These are phyloP conservation scores for Akanthomyces lecanii DNA, from an alignment of 2,329 filamentous ascomycete species.

Conservation along the genomic window DNA sequence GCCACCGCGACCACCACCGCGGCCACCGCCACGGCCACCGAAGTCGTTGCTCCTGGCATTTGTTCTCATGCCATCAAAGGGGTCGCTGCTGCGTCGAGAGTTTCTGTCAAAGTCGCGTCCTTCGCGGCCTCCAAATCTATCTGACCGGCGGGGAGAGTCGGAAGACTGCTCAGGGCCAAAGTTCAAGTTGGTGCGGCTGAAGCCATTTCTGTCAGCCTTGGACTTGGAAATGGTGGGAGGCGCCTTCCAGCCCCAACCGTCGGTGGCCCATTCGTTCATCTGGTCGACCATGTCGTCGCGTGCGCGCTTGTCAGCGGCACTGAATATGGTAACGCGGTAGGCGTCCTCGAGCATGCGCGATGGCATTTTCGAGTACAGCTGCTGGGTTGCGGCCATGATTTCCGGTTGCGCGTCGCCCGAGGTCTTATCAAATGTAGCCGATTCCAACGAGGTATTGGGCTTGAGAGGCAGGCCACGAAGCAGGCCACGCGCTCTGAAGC, in stretches of 20 bases:
- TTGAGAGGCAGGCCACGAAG: slow-evolving; percentile 59
- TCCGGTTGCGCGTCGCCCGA: background rate
- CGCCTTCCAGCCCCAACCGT: slow-evolving; percentile 48
- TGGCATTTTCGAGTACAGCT: slow-evolving; percentile 40
- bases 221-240: slow-evolving; percentile 37
- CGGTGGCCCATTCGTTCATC: slow-evolving; percentile 49
- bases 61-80: slow-evolving; percentile 22
- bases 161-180: slow-evolving; percentile 21
- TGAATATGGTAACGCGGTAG: slow-evolving; percentile 54
- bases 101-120: slow-evolving; percentile 5
- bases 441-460: slow-evolving; percentile 47
- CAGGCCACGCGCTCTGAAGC: slow-evolving; percentile 41
- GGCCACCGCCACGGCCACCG: slow-evolving; percentile 4
- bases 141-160: slow-evolving; percentile 14
- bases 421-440: slow-evolving; percentile 37
- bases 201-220: slow-evolving; percentile 31
- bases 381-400: background rate
- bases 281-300: slow-evolving; percentile 39
- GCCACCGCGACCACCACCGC: background rate
- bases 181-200: slow-evolving; percentile 33
- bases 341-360: slow-evolving; percentile 31
- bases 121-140: slow-evolving; percentile 12
- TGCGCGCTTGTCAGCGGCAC: slow-evolving; percentile 42
- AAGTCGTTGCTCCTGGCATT: slow-evolving; percentile 16
- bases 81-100: slow-evolving; percentile 17